A percentile compares a stretch with the other conserved stretches of the same genome.
Conservation (phyloP, 768 basidiomycete species). For the Psilocybe subaeruginosa region DNA sequence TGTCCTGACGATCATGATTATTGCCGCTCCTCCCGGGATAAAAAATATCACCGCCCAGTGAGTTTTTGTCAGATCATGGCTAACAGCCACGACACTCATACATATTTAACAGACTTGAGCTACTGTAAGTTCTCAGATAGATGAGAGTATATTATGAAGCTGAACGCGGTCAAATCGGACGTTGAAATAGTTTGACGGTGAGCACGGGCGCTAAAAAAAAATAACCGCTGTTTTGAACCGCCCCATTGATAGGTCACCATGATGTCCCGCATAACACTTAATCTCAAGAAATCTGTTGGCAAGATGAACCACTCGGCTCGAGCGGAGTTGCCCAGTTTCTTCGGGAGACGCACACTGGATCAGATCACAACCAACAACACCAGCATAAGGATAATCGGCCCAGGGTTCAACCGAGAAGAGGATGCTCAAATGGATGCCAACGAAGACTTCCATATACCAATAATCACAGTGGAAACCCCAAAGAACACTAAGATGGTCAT, state of each 20-base stretch:
- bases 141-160: neutral
- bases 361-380: conserved; percentile 11
- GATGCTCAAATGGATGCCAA: conserved; percentile 1
- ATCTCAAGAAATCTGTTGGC: conserved; percentile 45
- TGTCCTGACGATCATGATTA: conserved; percentile 47
- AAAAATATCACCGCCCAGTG: conserved; percentile 51
- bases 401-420: conserved; percentile 18
- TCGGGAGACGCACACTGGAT: conserved; percentile 18
- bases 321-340: conserved; percentile 26
- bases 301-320: conserved; percentile 22
- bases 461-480: conserved; percentile 3
- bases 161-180: neutral
- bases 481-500: neutral
- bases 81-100: neutral
- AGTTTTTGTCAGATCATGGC: conserved; percentile 13
- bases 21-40: conserved; percentile 40
- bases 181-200: conserved; percentile 6
- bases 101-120: conserved; percentile 30
- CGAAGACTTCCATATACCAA: conserved; percentile 5
- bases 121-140: conserved; percentile 32
- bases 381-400: conserved; percentile 18
- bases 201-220: neutral
- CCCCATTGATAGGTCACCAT: conserved; percentile 45
- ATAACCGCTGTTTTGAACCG: neutral
- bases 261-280: conserved; percentile 70